Evolutionary conservation across 2,329 filamentous ascomycete species (phyloP), one percentile per base, ranked within the genome.

Genomic region (Epichloe gansuensis): DNA sequence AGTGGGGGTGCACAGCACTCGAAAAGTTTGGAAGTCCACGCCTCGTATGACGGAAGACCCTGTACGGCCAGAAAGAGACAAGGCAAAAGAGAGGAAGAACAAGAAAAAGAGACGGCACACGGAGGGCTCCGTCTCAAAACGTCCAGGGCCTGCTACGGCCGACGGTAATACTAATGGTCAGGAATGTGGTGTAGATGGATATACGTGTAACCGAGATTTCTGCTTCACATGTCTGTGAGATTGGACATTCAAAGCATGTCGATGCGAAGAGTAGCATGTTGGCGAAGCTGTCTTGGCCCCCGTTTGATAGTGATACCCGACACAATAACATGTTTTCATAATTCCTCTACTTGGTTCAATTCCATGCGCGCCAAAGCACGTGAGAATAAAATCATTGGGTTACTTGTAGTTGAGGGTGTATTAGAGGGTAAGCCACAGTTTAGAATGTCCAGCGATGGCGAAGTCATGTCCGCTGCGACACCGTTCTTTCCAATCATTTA

Each of bases 141-240:
- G 56, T 66, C 35, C 49, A 3, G 59, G 71, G 4, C 67, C 67
- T 56, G 78, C 76, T 9, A 76, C 76, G 0, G 71, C 75, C 9
- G 38, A 21, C 5, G 31, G 27, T 2, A 77, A 77, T 1, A 71
- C 72, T 13, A 57, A 70, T 57, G 67, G 38, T 15, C 41, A 74
- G 49, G 68, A 68, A 13, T 83, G 80, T 53, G 80, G 80, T 3
- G 66, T 75, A 56, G 71, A 73, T 56, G 79, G 75, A 12, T 82
- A 76, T 60, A 66, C 65, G 15, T 83, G 80, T 55, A 73, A 72
- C 3, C 69, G 75, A 51, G 73, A 78, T 54, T 82, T 82, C 64
- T 83, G 80, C 63, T 81, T 84, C 57, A 71, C 68, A 9, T 82
- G 80, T 58, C 66, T 78, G 53, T 55, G 15, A 44, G 25, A 35